Evolutionary conservation across 2,329 filamentous ascomycete genomes (phyloP), one percentile per base, ranked within the genome.

Genomic region (Diatrype stigma): DNA sequence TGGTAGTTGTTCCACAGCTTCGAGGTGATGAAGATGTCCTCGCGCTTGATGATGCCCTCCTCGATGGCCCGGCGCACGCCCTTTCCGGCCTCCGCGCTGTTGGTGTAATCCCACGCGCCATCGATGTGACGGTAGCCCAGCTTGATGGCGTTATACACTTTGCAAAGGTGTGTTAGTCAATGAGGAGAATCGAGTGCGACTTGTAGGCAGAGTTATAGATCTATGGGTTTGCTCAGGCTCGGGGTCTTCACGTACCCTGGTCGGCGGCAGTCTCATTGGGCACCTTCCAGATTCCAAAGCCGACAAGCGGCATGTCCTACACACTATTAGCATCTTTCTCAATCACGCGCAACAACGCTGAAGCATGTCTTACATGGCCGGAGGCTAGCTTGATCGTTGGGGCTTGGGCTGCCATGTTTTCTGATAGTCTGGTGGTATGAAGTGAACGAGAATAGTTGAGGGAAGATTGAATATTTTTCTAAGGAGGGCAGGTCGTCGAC

Each of bases 1-100:
- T 85, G 81, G 60, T 70, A 76, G 66, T 82, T 84, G 69, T 84
- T 85, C 82, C 82, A 86, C 34, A 87, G 70, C 66, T 87, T 88
- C 11, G 81, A 84, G 2, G 81, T 84, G 57, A 88, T 74, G 68
- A 87, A 88, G 55, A 88, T 70, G 50, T 87, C 75, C 42, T 81
- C 72, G 45, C 85, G 77, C 52, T 85, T 83, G 11, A 89, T 76
- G 45, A 85, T 77, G 30, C 80, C 80, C 54, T 84, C 75, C 7
- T 64, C 63, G 59, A 80, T 78, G 45, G 77, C 78, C 40, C 69
- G 78, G 58, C 75, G 79, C 62, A 89, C 81, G 19, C 81, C 86
- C 56, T 76, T 70, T 12, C 84, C 87, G 0, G 87, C 84, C 48
- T 85, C 82, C 49, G 75, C 76, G 65, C 87, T 85, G 51, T 86